These are phyloP conservation scores for Colletotrichum filicis DNA, from an alignment of 2,329 filamentous ascomycete species.

Conservation along the genomic window DNA sequence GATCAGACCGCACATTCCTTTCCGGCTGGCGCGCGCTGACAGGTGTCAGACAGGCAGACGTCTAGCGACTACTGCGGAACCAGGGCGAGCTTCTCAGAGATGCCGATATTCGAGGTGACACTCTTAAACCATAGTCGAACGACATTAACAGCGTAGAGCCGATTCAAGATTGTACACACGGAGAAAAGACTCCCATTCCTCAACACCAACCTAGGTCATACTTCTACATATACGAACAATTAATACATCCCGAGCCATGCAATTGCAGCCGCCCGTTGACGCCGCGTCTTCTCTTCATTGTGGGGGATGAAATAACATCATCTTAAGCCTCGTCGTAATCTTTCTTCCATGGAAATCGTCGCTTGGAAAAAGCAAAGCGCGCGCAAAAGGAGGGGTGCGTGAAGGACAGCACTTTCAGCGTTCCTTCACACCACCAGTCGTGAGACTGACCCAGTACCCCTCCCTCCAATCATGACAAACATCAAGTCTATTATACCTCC, in stretches of 20 bases:
- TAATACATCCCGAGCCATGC: constrained; percentile 29
- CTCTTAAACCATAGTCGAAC: too few relatives aligned
- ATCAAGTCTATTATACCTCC: constrained; percentile 55
- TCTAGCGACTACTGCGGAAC: too few relatives aligned
- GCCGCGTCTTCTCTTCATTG: constrained; percentile 12
- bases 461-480: background rate
- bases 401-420: background rate
- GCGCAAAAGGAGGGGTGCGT: background rate
- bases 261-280: constrained; percentile 6
- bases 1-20: too few relatives aligned
- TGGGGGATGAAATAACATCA: constrained; percentile 4
- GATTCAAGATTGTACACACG: background rate
- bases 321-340: constrained; percentile 16
- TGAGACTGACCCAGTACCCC: background rate
- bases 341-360: constrained; percentile 1
- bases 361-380: constrained; percentile 1
- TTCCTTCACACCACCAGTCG: background rate
- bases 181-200: background rate
- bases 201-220: constrained; percentile 17
- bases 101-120: too few relatives aligned
- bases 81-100: too few relatives aligned
- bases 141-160: too few relatives aligned
- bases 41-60: too few relatives aligned
- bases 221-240: constrained; percentile 27
- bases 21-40: too few relatives aligned